phyloP scores from a whole-genome alignment of 108 stramenopile genomes.

The Fistulifera solaris region DNA sequence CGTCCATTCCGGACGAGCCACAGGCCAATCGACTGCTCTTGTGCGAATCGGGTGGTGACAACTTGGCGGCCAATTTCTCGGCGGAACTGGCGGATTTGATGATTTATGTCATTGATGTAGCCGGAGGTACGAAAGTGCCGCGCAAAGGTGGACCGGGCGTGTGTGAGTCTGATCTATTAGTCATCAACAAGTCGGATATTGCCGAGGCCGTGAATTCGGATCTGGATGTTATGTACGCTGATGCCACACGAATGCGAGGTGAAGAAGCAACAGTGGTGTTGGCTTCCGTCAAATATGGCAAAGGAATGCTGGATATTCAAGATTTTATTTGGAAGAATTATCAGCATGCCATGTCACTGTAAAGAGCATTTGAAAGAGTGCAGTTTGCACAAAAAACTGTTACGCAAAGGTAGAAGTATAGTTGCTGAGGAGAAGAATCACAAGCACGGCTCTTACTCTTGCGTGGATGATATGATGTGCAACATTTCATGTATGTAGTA shows the following conservation, averaged over 20 bases:
- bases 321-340: conserved; percentile 48
- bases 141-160: conserved; percentile 98
- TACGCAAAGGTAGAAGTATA: too few relatives aligned
- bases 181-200: conserved; percentile 97
- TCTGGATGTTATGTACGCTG: conserved; percentile 88
- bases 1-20: neutral
- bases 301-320: conserved; percentile 59
- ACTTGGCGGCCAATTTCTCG: conserved; percentile 95
- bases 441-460: too few relatives aligned
- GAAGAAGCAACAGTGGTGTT: conserved; percentile 43
- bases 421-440: too few relatives aligned
- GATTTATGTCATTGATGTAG: conserved; percentile 98
- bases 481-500: too few relatives aligned
- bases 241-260: conserved; percentile 85
- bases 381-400: too few relatives aligned
- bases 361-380: neutral
- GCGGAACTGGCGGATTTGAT: conserved; percentile 94
- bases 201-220: conserved; percentile 95
- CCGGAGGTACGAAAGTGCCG: conserved; percentile 97
- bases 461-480: too few relatives aligned
- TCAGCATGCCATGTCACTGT: conserved; percentile 15
- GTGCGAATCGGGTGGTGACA: conserved; percentile 84
- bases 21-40: neutral
- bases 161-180: conserved; percentile 89
- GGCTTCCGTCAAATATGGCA: conserved; percentile 87